Evolutionary conservation across 176 grass and related monocot genomes (phyloP), one percentile per base, ranked within the genome.

Genomic region (Paspalum notatum): DNA sequence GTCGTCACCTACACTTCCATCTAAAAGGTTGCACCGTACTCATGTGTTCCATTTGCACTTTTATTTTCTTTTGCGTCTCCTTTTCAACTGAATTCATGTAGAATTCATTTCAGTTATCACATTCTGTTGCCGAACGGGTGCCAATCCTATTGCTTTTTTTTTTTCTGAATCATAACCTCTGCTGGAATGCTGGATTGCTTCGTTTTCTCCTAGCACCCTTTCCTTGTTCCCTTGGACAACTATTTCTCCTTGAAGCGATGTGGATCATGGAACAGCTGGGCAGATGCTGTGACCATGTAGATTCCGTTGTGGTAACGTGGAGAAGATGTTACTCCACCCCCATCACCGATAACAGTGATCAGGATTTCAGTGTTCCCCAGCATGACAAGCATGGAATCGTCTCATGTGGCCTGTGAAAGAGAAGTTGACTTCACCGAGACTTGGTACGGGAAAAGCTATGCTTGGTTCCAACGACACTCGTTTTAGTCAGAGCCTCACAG

Each of bases 401-500:
- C 72, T 82, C 87, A 85, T 85, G 87, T 81, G 87, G 65, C 42
- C 45, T 18, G 46, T 16, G 47, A 81, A 12, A 6, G 45, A 22
- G 27, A 44, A 82, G 87, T 89, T 85, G 87, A 85, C 85, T 50
- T 63, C 32, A 22, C 65, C 39, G 54, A 77, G 79, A 77, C 71
- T 89, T 85, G 71, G 41, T 69, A 17, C 39, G 54, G 9, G 56
- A 55, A 89, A 89, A 85, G 82, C 82, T 72, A 77, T 72, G 82
- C 87, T 85, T 85, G 21, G 55, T 85, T 89, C 71, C 64, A 55
- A 89, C 77, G 87, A 85, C 64, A 82, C 77, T 51, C 8, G 48
- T 55, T 70, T 80, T 64, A 41, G 77, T 85, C 55, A 81, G 54
- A 55, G 63, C 42, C 65, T 72, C 21, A 62, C 6, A 27, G 66